A percentile compares a stretch with the other conserved stretches of the same genome.
Evolutionary conservation across 2,329 filamentous ascomycete species (phyloP).

Genomic region (Microcyclosporella mali): DNA sequence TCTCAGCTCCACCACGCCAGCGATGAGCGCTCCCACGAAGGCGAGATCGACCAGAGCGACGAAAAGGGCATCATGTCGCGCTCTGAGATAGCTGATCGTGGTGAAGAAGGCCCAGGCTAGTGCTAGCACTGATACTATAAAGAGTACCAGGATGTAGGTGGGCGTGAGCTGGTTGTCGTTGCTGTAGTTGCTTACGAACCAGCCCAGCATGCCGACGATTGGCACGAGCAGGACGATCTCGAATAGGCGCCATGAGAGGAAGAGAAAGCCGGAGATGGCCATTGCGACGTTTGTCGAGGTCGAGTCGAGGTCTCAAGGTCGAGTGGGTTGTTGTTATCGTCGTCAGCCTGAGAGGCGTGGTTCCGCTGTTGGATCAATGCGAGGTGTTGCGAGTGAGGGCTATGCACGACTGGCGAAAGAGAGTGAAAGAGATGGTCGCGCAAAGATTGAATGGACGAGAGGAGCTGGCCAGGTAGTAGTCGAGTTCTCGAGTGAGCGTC

Average conservation of each 20-base stretch:
- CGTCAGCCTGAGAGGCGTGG: neutral
- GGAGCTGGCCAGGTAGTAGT: neutral
- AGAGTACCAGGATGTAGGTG: conserved; percentile 55
- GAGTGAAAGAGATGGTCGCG: no score
- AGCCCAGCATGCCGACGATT: conserved; percentile 58
- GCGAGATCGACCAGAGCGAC: conserved; percentile 56
- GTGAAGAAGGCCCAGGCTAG: conserved; percentile 57
- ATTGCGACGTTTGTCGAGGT: conserved; percentile 25
- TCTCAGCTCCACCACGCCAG: conserved; percentile 53
- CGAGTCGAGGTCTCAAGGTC: neutral
- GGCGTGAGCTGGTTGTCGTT: conserved; percentile 54
- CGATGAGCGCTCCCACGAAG: conserved; percentile 60
- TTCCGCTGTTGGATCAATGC: neutral
- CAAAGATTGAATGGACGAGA: no score
- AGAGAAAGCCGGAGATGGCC: conserved; percentile 51
- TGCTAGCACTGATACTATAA: conserved; percentile 58
- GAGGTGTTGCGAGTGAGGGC: neutral
- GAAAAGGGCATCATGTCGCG: conserved; percentile 53
- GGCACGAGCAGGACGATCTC: conserved; percentile 59
- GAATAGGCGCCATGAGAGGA: conserved; percentile 56
- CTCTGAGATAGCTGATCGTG: conserved; percentile 53
- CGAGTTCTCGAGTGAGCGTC: no score
- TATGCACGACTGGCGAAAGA: no score
- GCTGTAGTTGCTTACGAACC: conserved; percentile 56
- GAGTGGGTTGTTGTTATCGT: neutral